Evolutionary conservation across 805 yeast genomes (phyloP), one percentile per base, ranked within the genome.

Genomic region (Starmerella apis): DNA sequence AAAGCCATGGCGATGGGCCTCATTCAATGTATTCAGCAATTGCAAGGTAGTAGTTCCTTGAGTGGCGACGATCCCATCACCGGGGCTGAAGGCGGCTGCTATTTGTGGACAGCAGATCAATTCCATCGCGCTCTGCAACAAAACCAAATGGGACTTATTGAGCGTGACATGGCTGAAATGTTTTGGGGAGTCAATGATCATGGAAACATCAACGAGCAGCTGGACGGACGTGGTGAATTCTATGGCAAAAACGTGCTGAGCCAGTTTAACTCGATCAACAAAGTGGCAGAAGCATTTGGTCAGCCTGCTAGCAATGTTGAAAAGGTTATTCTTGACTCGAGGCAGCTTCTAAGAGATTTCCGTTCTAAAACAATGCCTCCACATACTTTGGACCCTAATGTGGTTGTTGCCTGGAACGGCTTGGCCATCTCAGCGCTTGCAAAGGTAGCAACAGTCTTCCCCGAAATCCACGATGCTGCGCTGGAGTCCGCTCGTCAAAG

Each of bases 361-460:
- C 58, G 68, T 11, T 55, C 48, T 5, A 44, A 30, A 10, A 51
- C 56, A 25, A 50, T 62, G 18, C 55, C 62, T 5, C 65, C 68
- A 2, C 55, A 59, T n/a, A 19, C 31, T 7, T 11, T 13, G 24
- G 32, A 31, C 27, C 23, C 33, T 2, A 32, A n/a, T 3, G 16
- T 27, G 9, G 25, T 14, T 1, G 33, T 31, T 5, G 38, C 45
- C 25, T 32, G 42, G 30, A 27, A 22, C 16, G 55, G 55, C 7
- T 45, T 52, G 13, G 67, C 68, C 4, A 61, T 68, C 19, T 63
- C 70, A 2, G 67, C 67, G 2, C 55, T 68, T 13, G 65, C 70
- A 10, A 9, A 33, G 27, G 43, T 27, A 11, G 28, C 46, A 1
- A 18, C 37, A 19, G 43, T 27, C 7, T 46, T 52, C 7, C 55